Base-by-base conservation (phyloP, 805 yeast genomes). In the Vanderwaltozyma yarrowii region DNA sequence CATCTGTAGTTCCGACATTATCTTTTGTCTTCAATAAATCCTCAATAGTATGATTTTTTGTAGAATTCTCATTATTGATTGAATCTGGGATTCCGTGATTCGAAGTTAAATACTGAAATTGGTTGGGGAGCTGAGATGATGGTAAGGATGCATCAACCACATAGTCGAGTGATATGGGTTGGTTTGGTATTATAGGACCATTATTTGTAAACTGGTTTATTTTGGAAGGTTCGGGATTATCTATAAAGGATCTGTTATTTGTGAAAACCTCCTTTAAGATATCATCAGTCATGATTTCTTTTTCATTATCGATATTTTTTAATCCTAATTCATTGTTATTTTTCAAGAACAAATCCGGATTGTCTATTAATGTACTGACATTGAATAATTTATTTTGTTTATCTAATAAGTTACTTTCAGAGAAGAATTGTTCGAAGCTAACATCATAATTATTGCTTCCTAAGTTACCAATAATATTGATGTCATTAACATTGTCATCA, bases 341-440 rank as follows among this genome's bases (percentile, higher is more conserved):
- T 30, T 44, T 41, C 33, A 50, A 39, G 30, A 52, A 51, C 14
- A 54, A 43, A 24, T 45, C 45, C 12, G 60, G 58, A 31, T 49
- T 55, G 37, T 57, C 62, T 26, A 57, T 57, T 19, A 57, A 37
- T 8, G 52, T 51, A 42, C 62, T 57, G 2, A 57, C 59, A 32
- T 52, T 52, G 33, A 32, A 37, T 16, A 37, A 27, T 14, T 12
- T n/a, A 12, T 12, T 11, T 4, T 26, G 15, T 20, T 14, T 28
- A 6, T 31, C 17, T 11, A 13, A n/a, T 15, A 8, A 4, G 4
- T 31, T 32, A 14, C 19, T 27, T 11, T 26, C 23, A 14, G 28
- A 17, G 8, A 37, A 27, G 15, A 37, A 32, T 10, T 32, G 21
- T 9, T 32, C 39, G 16, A 37, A 26, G 4, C 29, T 23, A 12